Percentiles rank a stretch among this genome's conserved stretches.
Evolutionary conservation across 495 filamentous ascomycete genomes (phyloP).

Genomic region (Pyrenopolyporus hunteri): DNA sequence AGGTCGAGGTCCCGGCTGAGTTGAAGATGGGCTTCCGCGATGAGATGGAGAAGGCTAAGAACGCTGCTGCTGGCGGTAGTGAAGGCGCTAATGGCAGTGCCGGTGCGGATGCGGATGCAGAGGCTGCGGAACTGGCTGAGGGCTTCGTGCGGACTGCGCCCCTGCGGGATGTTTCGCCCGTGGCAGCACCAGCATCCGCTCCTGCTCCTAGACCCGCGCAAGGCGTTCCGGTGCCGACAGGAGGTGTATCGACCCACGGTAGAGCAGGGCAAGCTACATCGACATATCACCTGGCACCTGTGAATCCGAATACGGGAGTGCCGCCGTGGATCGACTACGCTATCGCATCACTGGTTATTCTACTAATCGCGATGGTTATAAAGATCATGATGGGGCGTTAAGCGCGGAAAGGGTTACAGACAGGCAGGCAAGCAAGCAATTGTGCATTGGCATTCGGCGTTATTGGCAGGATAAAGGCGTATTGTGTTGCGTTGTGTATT

Average conservation of each 20-base stretch:
- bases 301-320: constrained; percentile 48
- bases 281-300: constrained; percentile 6
- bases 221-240: constrained; percentile 45
- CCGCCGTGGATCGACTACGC: constrained; percentile 66
- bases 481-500: background rate
- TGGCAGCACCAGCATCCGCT: constrained; percentile 1
- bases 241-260: constrained; percentile 45
- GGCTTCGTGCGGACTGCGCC: constrained; percentile 56
- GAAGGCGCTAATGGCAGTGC: constrained; percentile 13
- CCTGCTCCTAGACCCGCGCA: constrained; percentile 34
- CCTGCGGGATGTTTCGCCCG: constrained; percentile 8
- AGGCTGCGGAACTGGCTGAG: constrained; percentile 53
- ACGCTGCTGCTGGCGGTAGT: background rate
- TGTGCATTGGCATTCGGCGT: constrained; percentile 23
- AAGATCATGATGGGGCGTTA: constrained; percentile 44
- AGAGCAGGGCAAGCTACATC: constrained; percentile 5
- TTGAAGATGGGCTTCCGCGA: constrained; percentile 65
- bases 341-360: constrained; percentile 59
- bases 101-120: constrained; percentile 38
- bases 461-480: constrained; percentile 13
- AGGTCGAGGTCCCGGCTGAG: constrained; percentile 61
- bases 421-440: no score
- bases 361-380: constrained; percentile 58
- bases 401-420: no score
- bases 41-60: constrained; percentile 50